Percentiles rank a stretch among this genome's conserved stretches.
These are phyloP conservation scores for Lentinula lateritia DNA, from an alignment of 768 basidiomycete genomes.

Conservation along the genomic window DNA sequence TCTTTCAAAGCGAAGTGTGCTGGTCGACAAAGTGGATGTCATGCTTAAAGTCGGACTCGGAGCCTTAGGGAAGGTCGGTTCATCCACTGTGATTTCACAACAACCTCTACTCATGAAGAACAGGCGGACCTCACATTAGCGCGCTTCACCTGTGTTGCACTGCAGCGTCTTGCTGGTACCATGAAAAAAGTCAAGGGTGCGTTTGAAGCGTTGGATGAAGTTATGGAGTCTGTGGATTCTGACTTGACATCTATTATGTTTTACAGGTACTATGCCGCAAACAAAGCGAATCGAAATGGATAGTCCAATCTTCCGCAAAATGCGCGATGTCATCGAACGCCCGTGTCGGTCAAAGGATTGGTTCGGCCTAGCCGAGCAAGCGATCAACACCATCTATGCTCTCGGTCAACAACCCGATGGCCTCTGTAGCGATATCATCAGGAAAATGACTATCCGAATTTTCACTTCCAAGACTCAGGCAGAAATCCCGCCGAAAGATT, in stretches of 20 bases:
- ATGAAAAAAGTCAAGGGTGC: slow-evolving; percentile 95
- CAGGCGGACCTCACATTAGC: slow-evolving; percentile 76
- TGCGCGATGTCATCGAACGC: slow-evolving; percentile 75
- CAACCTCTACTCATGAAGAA: slow-evolving; percentile 32
- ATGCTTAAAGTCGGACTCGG: slow-evolving; percentile 88
- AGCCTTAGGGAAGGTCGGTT: slow-evolving; percentile 66
- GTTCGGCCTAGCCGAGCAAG: slow-evolving; percentile 97
- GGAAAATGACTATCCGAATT: slow-evolving; percentile 68
- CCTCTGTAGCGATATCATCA: slow-evolving; percentile 77
- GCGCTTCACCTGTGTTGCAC: slow-evolving; percentile 87
- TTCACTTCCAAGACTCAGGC: slow-evolving; percentile 41
- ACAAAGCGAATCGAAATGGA: slow-evolving; percentile 84
- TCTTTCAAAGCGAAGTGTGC: slow-evolving; percentile 72
- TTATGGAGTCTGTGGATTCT: background rate
- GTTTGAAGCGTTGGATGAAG: background rate
- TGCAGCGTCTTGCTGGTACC: slow-evolving; percentile 89
- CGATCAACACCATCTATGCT: slow-evolving; percentile 92
- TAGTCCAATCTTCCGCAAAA: slow-evolving; percentile 75
- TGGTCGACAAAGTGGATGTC: slow-evolving; percentile 71
- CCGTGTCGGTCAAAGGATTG: slow-evolving; percentile 86
- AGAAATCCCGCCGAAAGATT: slow-evolving; percentile 25
- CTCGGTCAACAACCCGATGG: slow-evolving; percentile 90
- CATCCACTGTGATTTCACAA: background rate
- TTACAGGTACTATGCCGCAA: slow-evolving; percentile 85
- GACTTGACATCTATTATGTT: background rate